Conservation (phyloP, 2,329 filamentous ascomycete genomes). For the Sclerotinia spermophila region DNA sequence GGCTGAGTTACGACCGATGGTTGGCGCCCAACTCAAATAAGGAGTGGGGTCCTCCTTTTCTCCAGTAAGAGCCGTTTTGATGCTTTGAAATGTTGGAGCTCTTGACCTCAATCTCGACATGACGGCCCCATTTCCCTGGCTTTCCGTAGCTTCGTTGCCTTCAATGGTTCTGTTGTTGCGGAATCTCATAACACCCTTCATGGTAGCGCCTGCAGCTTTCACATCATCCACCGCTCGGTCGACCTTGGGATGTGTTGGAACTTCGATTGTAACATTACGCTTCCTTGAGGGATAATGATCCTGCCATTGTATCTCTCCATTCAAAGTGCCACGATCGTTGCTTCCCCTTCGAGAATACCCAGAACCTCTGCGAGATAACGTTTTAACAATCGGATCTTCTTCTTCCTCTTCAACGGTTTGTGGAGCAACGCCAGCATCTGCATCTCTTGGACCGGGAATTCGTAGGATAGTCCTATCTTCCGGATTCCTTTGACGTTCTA, state of each 20-base stretch:
- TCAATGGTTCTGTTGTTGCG: conserved; percentile 43
- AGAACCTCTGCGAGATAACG: conserved; percentile 26
- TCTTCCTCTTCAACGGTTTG: conserved; percentile 47
- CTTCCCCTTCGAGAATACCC: conserved; percentile 21
- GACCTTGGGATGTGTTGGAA: conserved; percentile 17
- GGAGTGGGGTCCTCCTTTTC: conserved; percentile 62
- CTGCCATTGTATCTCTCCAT: conserved; percentile 32
- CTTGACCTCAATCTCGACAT: conserved; percentile 21
- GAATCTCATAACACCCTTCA: conserved; percentile 39
- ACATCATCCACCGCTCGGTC: conserved; percentile 36
- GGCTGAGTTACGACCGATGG: conserved; percentile 86
- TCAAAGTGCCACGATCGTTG: conserved; percentile 15
- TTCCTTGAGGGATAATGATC: conserved; percentile 21
- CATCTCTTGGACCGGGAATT: conserved; percentile 89
- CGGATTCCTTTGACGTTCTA: conserved; percentile 75
- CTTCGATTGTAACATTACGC: conserved; percentile 34
- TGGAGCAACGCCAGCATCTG: conserved; percentile 75
- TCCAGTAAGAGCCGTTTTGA: conserved; percentile 45
- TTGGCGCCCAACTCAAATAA: conserved; percentile 92
- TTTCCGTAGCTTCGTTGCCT: conserved; percentile 34
- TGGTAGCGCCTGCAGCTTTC: conserved; percentile 26
- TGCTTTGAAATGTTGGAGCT: conserved; percentile 51
- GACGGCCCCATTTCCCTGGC: conserved; percentile 33
- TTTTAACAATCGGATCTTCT: conserved; percentile 23
- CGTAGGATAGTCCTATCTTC: conserved; percentile 71